Conservation (phyloP, 164 flowering plant species). For the Kingdonia uniflora region DNA sequence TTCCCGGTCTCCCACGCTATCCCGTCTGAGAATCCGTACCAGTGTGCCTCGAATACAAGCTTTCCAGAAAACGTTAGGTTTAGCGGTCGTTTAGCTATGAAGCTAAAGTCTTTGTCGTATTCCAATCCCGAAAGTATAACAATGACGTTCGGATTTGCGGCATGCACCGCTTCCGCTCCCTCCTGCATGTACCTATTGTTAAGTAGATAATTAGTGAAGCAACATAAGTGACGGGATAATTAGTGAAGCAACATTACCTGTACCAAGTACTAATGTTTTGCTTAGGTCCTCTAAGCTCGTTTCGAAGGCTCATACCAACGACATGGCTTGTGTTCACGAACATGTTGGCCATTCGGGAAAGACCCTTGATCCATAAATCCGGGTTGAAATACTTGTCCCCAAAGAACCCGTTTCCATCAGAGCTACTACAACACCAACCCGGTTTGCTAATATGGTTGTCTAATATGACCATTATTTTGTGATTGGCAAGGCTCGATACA, state of each 20-base stretch:
- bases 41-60: constrained; percentile 58
- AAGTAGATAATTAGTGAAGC: too few species aligned
- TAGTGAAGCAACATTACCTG: too few species aligned
- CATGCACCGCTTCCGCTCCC: constrained; percentile 85
- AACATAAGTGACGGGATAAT: too few species aligned
- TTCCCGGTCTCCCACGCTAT: constrained; percentile 41
- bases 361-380: constrained; percentile 52
- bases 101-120: constrained; percentile 49
- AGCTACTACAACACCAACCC: constrained; percentile 75
- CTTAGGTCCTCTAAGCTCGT: constrained; percentile 74
- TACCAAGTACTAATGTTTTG: constrained; percentile 60
- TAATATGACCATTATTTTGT: constrained; percentile 68
- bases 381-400: constrained; percentile 69
- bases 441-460: constrained; percentile 81
- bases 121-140: constrained; percentile 63
- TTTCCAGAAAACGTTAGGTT: constrained; percentile 42
- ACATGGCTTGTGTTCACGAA: constrained; percentile 45
- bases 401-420: constrained; percentile 81
- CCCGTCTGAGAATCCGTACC: constrained; percentile 60
- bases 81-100: constrained; percentile 28
- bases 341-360: constrained; percentile 51
- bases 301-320: constrained; percentile 83
- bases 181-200: constrained; percentile 63
- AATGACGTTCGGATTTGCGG: constrained; percentile 59
- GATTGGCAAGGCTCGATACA: constrained; percentile 44